phyloP scores from a whole-genome alignment of 257 asterid genomes.

The Solanum paucissectum region DNA sequence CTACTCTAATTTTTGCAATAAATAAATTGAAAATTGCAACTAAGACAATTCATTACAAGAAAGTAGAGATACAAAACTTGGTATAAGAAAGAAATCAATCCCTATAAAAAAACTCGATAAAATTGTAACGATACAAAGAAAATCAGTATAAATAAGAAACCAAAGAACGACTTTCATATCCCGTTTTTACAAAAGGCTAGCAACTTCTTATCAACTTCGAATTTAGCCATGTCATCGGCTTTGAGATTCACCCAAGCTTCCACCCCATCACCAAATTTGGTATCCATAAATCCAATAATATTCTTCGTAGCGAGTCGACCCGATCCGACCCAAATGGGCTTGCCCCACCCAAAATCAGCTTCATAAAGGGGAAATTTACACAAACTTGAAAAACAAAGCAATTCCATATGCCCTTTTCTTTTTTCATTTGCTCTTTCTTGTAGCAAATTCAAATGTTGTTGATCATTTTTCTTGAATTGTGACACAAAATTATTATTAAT shows the following conservation, averaged over 20 bases:
- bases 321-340: not conserved
- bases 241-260: conserved; percentile 30
- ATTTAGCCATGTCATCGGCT: conserved; percentile 28
- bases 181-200: not conserved
- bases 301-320: not conserved
- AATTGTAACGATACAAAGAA: not conserved
- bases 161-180: not conserved
- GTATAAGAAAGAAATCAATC: not conserved
- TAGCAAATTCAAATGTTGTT: not conserved
- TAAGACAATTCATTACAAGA: not conserved
- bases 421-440: not conserved
- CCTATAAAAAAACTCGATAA: not conserved
- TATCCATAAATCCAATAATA: not conserved
- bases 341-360: not conserved
- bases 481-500: not conserved
- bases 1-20: not conserved
- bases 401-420: not conserved
- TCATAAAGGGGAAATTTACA: not conserved
- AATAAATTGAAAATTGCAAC: too few relatives aligned
- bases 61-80: not conserved
- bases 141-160: not conserved
- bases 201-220: conserved; percentile 25
- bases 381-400: not conserved
- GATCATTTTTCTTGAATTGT: not conserved
- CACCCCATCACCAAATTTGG: conserved; percentile 26